Evolutionary conservation across 2,329 filamentous ascomycete species (phyloP).

Genomic region (Sphaerostilbella broomeana): DNA sequence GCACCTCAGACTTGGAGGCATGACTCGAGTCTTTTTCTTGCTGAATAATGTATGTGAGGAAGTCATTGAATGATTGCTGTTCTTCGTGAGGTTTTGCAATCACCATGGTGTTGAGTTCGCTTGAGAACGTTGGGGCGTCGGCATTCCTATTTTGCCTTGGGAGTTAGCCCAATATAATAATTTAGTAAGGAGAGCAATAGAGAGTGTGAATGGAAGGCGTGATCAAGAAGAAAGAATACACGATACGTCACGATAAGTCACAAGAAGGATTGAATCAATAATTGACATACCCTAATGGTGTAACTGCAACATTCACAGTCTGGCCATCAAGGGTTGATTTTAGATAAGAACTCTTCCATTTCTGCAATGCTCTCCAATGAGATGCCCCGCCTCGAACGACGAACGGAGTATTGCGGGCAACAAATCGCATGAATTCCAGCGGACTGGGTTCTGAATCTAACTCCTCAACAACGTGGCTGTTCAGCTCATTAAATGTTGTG

Average conservation of each 20-base stretch:
- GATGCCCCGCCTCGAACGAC: conserved; percentile 58
- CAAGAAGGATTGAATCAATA: too few relatives aligned
- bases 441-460: conserved; percentile 61
- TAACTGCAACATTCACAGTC: conserved; percentile 68
- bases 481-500: conserved; percentile 66
- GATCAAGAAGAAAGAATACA: too few relatives aligned
- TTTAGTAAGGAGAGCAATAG: too few relatives aligned
- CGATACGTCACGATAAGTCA: too few relatives aligned
- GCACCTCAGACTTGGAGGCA: conserved; percentile 39
- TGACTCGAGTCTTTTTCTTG: conserved; percentile 45
- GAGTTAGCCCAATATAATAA: too few relatives aligned
- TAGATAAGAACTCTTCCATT: conserved; percentile 59
- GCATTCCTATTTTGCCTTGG: conserved; percentile 31
- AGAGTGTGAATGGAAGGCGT: too few relatives aligned
- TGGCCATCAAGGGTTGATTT: conserved; percentile 46
- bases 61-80: conserved; percentile 52
- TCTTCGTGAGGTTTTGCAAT: conserved; percentile 71
- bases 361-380: conserved; percentile 55
- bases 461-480: conserved; percentile 52
- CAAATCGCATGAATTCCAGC: conserved; percentile 73
- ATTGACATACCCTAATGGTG: conserved; percentile 58
- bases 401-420: conserved; percentile 68
- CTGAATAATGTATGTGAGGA: conserved; percentile 53
- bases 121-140: conserved; percentile 28
- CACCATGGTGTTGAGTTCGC: conserved; percentile 28